These are phyloP conservation scores for Pleurotus djamor DNA, from an alignment of 768 basidiomycete genomes.

Conservation along the genomic window DNA sequence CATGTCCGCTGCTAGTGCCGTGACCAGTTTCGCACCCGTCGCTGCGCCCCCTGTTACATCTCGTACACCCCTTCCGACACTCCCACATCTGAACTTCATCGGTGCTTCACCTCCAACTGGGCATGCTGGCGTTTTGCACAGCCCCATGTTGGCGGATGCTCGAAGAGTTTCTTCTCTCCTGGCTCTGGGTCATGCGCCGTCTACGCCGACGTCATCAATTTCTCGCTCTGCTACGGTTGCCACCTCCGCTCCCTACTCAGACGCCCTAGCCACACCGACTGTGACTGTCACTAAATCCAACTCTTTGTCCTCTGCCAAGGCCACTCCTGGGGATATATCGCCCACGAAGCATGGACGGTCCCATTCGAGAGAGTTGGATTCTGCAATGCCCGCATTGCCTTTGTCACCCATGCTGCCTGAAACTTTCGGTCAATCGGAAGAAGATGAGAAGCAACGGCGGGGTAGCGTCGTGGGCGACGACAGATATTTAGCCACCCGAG, in stretches of 20 bases:
- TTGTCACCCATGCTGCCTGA: constrained; percentile 7
- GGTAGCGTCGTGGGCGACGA: constrained; percentile 4
- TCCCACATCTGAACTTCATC: constrained; percentile 5
- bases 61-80: neutral
- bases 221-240: constrained; percentile 3
- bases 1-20: neutral
- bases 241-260: neutral
- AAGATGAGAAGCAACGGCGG: neutral
- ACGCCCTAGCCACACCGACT: constrained; percentile 6
- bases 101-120: constrained; percentile 1
- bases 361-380: constrained; percentile 5
- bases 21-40: neutral
- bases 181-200: neutral
- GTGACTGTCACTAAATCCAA: constrained; percentile 9
- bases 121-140: constrained; percentile 1
- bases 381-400: neutral
- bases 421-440: constrained; percentile 8
- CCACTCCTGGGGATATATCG: neutral
- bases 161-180: constrained; percentile 5
- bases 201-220: neutral
- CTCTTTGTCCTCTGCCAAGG: neutral
- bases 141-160: neutral
- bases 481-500: constrained; percentile 1
- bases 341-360: constrained; percentile 2
- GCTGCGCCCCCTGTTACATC: neutral